Evolutionary conservation across 768 basidiomycete genomes (phyloP).

Genomic region (Agrocybe pediades): DNA sequence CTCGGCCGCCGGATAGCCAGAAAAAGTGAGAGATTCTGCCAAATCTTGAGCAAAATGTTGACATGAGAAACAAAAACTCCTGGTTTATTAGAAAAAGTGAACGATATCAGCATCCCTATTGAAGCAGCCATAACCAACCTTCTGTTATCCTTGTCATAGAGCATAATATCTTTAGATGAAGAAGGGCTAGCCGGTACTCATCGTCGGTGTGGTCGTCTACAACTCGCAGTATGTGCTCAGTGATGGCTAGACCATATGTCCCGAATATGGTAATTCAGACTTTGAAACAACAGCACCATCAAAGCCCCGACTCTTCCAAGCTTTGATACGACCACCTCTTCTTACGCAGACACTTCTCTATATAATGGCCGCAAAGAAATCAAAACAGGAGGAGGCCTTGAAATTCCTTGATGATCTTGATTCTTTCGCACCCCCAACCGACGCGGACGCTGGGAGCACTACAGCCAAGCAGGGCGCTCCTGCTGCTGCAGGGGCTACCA

Average conservation of each 20-base stretch:
- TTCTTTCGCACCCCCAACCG: conserved; percentile 52
- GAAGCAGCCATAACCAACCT: too few species aligned
- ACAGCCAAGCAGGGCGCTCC: conserved; percentile 15
- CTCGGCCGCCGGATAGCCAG: too few species aligned
- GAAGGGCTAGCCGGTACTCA: too few species aligned
- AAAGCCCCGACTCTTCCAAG: background rate
- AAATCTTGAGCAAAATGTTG: background rate
- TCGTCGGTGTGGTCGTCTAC: too few species aligned
- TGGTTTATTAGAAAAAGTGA: background rate
- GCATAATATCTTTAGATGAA: too few species aligned
- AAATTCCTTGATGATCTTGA: conserved; percentile 95
- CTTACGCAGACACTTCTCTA: background rate
- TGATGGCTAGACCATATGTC: background rate
- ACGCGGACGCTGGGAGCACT: conserved; percentile 5
- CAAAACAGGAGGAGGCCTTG: conserved; percentile 86
- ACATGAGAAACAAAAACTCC: background rate
- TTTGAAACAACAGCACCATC: conserved; percentile 6
- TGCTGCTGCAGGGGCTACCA: conserved; percentile 25
- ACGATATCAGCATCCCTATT: background rate
- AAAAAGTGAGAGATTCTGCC: background rate
- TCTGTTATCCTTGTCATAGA: too few species aligned
- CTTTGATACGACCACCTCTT: background rate
- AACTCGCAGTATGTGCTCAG: background rate
- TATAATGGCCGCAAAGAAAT: conserved; percentile 55
- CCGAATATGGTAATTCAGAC: conserved; percentile 5